phyloP scores from a whole-genome alignment of 805 yeast genomes.

The Barnettozyma californica region DNA sequence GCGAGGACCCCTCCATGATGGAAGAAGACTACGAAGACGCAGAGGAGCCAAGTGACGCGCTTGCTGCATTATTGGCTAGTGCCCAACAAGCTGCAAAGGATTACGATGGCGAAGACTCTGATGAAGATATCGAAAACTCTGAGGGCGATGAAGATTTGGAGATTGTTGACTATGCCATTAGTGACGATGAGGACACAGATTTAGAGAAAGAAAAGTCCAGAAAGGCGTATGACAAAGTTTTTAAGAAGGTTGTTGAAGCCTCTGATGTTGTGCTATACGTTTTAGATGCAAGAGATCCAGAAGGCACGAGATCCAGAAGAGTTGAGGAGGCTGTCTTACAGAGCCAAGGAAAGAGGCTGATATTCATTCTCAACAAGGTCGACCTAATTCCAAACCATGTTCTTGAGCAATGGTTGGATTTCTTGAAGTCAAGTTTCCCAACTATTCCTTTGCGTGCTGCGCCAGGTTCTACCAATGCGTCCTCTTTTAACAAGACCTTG shows the following conservation, averaged over 20 bases:
- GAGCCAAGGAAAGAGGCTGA: constrained; percentile 75
- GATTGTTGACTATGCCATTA: constrained; percentile 44
- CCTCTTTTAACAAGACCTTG: constrained; percentile 67
- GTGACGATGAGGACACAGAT: constrained; percentile 39
- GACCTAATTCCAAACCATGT: constrained; percentile 87
- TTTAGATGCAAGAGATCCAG: constrained; percentile 95
- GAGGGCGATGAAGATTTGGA: constrained; percentile 41
- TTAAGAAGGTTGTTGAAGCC: constrained; percentile 59
- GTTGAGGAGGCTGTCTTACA: constrained; percentile 87
- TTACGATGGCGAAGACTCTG: constrained; percentile 51
- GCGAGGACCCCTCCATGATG: constrained; percentile 32
- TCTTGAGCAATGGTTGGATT: constrained; percentile 77
- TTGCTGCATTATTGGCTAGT: constrained; percentile 83
- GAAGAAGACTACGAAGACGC: constrained; percentile 36
- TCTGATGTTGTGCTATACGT: constrained; percentile 63
- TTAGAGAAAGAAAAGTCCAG: constrained; percentile 66
- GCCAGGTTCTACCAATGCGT: constrained; percentile 62
- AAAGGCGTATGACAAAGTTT: constrained; percentile 90
- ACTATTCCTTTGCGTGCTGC: constrained; percentile 85
- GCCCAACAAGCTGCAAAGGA: constrained; percentile 85
- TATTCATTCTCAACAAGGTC: constrained; percentile 83
- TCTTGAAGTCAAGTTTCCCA: constrained; percentile 79
- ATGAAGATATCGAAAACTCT: constrained; percentile 37
- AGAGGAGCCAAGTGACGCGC: constrained; percentile 44
- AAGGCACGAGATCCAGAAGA: constrained; percentile 84